phyloP scores from a whole-genome alignment of 192 early-diverging fungal genomes.

The Pilaira anomala region DNA sequence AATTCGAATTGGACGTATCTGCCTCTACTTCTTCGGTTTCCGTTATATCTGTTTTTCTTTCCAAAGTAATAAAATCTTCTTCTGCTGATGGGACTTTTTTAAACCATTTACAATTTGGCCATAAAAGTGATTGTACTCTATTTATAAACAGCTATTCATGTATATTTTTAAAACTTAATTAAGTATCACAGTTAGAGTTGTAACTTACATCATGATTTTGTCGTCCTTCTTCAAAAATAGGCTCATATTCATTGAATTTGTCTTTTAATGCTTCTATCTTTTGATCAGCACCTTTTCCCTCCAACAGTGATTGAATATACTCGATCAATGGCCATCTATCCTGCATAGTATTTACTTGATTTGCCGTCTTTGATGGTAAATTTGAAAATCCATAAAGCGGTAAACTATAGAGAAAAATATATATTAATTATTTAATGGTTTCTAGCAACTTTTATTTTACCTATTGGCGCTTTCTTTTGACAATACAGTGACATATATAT shows the following conservation, averaged over 20 bases:
- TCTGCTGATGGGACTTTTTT: slow-evolving; percentile 21
- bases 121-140: slow-evolving; percentile 21
- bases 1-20: slow-evolving; percentile 32
- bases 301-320: slow-evolving; percentile 21
- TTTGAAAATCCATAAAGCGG: not conserved
- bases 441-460: not conserved
- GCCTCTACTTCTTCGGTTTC: not conserved
- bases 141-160: no score
- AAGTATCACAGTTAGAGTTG: not conserved
- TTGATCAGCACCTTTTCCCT: slow-evolving; percentile 20
- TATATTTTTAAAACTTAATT: no score
- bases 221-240: slow-evolving; percentile 19
- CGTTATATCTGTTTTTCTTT: not conserved
- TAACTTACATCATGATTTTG: slow-evolving; percentile 2
- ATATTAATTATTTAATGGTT: not conserved
- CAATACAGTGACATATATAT: slow-evolving; percentile 32
- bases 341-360: not conserved
- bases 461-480: slow-evolving; percentile 15
- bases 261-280: not conserved
- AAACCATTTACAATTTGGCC: slow-evolving; percentile 40
- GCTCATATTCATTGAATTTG: slow-evolving; percentile 24
- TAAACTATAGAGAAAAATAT: not conserved
- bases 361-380: not conserved
- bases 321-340: slow-evolving; percentile 19
- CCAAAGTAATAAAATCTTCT: slow-evolving; percentile 8